Conservation (phyloP, 768 basidiomycete species). For the Auriscalpium orientale region DNA sequence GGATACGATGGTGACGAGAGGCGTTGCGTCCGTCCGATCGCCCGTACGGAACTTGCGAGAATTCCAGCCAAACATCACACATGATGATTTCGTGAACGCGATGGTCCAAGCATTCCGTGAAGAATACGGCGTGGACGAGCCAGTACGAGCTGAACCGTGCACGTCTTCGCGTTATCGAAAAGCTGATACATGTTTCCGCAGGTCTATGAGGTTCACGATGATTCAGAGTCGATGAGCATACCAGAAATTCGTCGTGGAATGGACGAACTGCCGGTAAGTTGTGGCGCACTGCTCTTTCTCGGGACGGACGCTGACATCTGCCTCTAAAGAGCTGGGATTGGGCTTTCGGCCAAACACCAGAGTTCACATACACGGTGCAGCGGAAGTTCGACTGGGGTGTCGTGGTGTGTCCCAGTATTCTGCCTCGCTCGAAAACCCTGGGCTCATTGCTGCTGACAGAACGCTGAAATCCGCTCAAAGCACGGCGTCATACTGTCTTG, state of each 20-base stretch:
- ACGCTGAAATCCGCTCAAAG: slow-evolving; percentile 46
- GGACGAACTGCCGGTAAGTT: slow-evolving; percentile 60
- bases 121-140: slow-evolving; percentile 39
- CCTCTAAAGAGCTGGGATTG: slow-evolving; percentile 78
- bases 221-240: slow-evolving; percentile 34
- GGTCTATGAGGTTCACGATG: slow-evolving; percentile 34
- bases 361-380: slow-evolving; percentile 64
- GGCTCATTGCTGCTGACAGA: slow-evolving; percentile 25
- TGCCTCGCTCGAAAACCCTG: background rate
- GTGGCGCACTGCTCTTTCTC: background rate
- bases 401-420: slow-evolving; percentile 26
- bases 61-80: slow-evolving; percentile 43
- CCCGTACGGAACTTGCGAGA: slow-evolving; percentile 80
- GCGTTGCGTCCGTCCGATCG: slow-evolving; percentile 86
- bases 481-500: slow-evolving; percentile 59
- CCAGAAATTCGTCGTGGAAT: slow-evolving; percentile 65
- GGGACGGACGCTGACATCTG: background rate
- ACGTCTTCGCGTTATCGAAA: background rate
- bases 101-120: slow-evolving; percentile 60
- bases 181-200: background rate
- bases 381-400: slow-evolving; percentile 31
- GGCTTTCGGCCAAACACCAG: slow-evolving; percentile 89
- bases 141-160: slow-evolving; percentile 18
- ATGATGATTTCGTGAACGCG: slow-evolving; percentile 64
- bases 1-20: slow-evolving; percentile 77